phyloP scores from a whole-genome alignment of 129 eudicot genomes.

The Logfia minima region DNA sequence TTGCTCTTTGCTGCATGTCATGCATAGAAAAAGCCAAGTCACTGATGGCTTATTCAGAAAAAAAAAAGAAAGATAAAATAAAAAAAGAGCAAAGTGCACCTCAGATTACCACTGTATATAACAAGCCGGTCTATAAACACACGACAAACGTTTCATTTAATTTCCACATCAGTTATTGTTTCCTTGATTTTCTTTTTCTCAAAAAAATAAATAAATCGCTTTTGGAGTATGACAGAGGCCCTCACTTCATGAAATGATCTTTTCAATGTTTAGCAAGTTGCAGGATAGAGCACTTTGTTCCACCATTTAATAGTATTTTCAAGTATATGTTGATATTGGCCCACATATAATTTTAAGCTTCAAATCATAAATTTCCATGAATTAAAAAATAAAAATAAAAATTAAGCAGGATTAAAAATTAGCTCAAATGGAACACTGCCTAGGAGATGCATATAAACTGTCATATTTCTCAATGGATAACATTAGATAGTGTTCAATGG shows the following conservation, averaged over 20 bases:
- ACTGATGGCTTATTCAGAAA: slow-evolving; percentile 6
- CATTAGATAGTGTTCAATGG: slow-evolving; percentile 3
- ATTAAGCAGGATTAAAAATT: background rate
- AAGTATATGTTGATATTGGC: slow-evolving; percentile 13
- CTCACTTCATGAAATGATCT: slow-evolving; percentile 25
- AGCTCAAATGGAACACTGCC: slow-evolving; percentile 1
- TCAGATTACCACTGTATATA: slow-evolving; percentile 12
- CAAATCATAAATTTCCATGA: slow-evolving; percentile 4
- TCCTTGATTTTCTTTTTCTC: background rate
- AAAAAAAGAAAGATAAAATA: background rate
- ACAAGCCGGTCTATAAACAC: background rate
- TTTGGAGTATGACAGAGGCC: slow-evolving; percentile 33
- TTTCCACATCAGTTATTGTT: background rate
- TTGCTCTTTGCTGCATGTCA: slow-evolving; percentile 4
- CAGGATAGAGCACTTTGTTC: slow-evolving; percentile 33
- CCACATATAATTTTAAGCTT: slow-evolving; percentile 21
- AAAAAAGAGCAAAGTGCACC: background rate
- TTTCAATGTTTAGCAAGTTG: slow-evolving; percentile 40
- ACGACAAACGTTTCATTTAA: background rate
- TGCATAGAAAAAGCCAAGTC: slow-evolving; percentile 14
- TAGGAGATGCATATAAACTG: slow-evolving; percentile 12
- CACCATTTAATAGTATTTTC: slow-evolving; percentile 24
- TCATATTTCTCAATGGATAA: slow-evolving; percentile 12
- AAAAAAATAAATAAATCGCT: background rate
- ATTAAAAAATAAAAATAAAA: background rate